Evolutionary conservation across 2,329 filamentous ascomycete species (phyloP), one percentile per base, ranked within the genome.

Genomic region (Phaeoacremonium minimum): DNA sequence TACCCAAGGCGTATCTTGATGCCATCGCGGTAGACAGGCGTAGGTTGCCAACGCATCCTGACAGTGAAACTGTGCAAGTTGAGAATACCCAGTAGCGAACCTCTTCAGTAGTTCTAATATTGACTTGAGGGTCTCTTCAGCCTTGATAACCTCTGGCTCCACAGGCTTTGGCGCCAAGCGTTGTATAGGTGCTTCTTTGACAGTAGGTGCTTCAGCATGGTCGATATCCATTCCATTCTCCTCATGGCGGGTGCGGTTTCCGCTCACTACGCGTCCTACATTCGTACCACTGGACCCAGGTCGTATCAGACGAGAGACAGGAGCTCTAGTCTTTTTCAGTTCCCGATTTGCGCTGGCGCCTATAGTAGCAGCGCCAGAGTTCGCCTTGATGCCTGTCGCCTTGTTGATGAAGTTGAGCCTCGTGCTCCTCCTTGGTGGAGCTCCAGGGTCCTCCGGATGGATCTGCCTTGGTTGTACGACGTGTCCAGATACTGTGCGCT

Each of bases 1-100:
- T 12, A 96, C 88, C 87, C 89, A 97, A 2, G 93, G 87, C 2
- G 91, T 95, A 44, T 95, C 89, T 48, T 87, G 81, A 51, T 97
- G 91, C 5, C 71, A 65, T 18, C 77, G 67, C 2, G 87, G 82
- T 15, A 98, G 67, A 1, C 79, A 73, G 41, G 74, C 74, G 56
- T 91, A 89, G 4, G 80, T 72, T 42, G 85, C 77, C 32, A 96
- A 66, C 3, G 93, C 86, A 41, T 93, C 82, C 15, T 77, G 68
- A 46, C 87, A 87, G 48, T 85, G 82, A 55, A 88, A 98, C 33
- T 83, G 84, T 12, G 83, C 83, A 32, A 95, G 69, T 6, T 83
- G 74, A 48, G 85, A 82, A 59, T 91, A 94, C 0, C 86, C 91
- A 18, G 75, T 77, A 13, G 86, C 91, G 33, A 96, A 73, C 58